These are phyloP conservation scores for Scedosporium minutisporum DNA, from an alignment of 2,329 filamentous ascomycete species.

Conservation along the genomic window DNA sequence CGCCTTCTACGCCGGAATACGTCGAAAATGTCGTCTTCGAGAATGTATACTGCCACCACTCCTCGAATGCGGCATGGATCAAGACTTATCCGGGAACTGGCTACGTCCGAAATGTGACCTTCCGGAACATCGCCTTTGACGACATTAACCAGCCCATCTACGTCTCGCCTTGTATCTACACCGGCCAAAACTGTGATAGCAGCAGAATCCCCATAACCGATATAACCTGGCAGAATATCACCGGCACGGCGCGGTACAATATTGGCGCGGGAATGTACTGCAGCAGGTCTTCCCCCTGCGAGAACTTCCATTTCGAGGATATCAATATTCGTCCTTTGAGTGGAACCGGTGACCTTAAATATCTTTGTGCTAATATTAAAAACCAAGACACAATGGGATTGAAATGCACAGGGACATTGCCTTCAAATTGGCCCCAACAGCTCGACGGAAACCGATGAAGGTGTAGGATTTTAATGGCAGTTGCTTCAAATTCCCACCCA, in stretches of 20 bases:
- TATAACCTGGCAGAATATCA: conserved; percentile 17
- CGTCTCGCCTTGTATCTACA: conserved; percentile 24
- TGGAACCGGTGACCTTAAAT: not conserved
- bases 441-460: not conserved
- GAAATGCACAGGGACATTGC: conserved; percentile 1
- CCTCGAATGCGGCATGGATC: conserved; percentile 6
- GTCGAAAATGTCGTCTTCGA: conserved; percentile 6
- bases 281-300: conserved; percentile 1
- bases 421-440: conserved; percentile 3
- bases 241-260: conserved; percentile 17
- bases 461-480: too few species aligned
- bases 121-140: conserved; percentile 21
- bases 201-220: conserved; percentile 21
- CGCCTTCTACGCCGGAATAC: conserved; percentile 17
- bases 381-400: conserved; percentile 4
- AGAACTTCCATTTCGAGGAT: conserved; percentile 2
- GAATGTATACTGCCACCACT: conserved; percentile 4
- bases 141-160: conserved; percentile 20
- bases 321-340: not conserved
- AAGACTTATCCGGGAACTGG: conserved; percentile 29
- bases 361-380: conserved; percentile 2
- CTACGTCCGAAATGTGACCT: conserved; percentile 20
- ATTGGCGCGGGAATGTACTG: conserved; percentile 5
- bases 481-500: too few species aligned
- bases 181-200: conserved; percentile 23